phyloP scores from a whole-genome alignment of 2,329 filamentous ascomycete genomes.

The Diaporthe ampelina region DNA sequence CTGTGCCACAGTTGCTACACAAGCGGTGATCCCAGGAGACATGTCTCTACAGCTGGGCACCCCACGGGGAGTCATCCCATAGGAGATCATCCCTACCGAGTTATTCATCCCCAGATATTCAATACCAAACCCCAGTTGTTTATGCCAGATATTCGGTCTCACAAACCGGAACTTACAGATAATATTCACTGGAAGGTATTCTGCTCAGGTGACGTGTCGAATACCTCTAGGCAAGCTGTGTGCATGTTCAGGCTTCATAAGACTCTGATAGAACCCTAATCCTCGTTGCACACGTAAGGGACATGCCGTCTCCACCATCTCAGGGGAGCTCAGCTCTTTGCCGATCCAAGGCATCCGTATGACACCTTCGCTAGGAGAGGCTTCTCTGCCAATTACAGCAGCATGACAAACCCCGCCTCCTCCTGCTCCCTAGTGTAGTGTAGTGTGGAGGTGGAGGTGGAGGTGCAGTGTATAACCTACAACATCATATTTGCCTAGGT shows the following conservation, averaged over 20 bases:
- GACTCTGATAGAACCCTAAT: not conserved
- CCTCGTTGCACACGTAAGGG: not conserved
- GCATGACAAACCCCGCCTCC: slow-evolving; percentile 26
- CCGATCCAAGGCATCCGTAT: not conserved
- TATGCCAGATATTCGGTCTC: no score
- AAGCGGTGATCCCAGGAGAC: not conserved
- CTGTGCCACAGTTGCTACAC: not conserved
- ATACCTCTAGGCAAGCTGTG: not conserved
- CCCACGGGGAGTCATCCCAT: no score
- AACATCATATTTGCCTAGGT: not conserved
- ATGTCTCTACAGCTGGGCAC: no score
- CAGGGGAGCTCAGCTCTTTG: slow-evolving; percentile 7
- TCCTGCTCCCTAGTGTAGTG: not conserved
- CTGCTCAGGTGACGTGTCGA: no score
- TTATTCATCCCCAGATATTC: no score
- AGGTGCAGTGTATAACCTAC: not conserved
- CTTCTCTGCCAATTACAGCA: slow-evolving; percentile 18
- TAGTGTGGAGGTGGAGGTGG: not conserved
- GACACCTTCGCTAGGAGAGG: slow-evolving; percentile 10
- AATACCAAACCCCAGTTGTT: no score
- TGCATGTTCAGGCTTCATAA: not conserved
- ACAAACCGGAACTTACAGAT: no score
- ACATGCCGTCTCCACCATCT: not conserved
- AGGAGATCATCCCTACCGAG: not conserved
- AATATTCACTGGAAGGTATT: no score